Evolutionary conservation across 768 basidiomycete genomes (phyloP).

Genomic region (Cystobasidium ongulense): DNA sequence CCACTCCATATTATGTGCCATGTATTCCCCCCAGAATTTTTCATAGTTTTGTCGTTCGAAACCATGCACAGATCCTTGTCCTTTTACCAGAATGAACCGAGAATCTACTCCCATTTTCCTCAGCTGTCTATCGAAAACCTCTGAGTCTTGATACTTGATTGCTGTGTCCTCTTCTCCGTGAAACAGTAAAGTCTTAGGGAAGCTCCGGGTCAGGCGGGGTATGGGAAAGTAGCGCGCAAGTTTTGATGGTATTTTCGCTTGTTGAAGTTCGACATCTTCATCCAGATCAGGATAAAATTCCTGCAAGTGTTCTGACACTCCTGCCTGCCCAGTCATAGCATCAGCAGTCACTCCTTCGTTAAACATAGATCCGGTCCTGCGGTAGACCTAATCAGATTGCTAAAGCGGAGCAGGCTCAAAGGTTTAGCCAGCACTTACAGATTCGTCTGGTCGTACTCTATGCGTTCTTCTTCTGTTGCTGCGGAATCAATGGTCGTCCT

Average conservation of each 20-base stretch:
- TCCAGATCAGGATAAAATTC: background rate
- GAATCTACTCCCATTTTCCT: background rate
- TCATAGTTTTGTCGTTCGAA: background rate
- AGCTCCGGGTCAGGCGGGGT: background rate
- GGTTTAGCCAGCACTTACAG: background rate
- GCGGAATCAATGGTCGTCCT: background rate
- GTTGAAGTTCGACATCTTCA: background rate
- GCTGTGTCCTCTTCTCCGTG: background rate
- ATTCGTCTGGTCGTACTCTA: background rate
- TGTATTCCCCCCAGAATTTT: background rate
- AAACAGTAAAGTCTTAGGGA: background rate
- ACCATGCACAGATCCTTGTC: background rate
- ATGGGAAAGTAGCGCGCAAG: background rate
- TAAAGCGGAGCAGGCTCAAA: background rate
- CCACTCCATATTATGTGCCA: background rate
- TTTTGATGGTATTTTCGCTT: background rate
- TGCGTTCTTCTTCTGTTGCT: background rate
- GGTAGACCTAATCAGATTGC: background rate
- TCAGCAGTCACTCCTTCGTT: background rate
- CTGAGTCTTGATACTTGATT: background rate
- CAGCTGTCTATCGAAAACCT: background rate
- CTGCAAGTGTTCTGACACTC: background rate
- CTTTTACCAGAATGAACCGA: background rate
- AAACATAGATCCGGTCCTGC: background rate
- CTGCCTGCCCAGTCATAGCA: background rate